These are phyloP conservation scores for Candida pseudoglaebosa DNA, from an alignment of 805 yeast genomes.

Conservation along the genomic window DNA sequence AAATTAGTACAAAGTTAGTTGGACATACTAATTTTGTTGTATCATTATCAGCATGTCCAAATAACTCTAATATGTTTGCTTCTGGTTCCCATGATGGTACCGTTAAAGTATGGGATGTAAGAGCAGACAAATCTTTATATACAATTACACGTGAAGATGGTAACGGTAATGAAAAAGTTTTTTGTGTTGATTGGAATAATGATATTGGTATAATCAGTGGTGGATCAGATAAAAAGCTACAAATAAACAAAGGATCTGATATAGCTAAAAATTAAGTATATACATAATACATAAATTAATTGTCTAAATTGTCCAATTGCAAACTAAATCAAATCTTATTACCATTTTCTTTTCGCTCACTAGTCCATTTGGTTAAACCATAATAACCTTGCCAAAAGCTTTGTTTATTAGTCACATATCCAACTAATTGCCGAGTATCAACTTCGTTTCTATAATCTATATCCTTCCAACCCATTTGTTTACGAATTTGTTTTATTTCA, in stretches of 20 bases:
- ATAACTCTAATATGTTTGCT: constrained; percentile 74
- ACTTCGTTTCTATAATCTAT: constrained; percentile 7
- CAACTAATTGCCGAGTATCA: constrained; percentile 33
- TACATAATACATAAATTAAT: constrained; percentile 3
- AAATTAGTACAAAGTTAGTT: constrained; percentile 53
- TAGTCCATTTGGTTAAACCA: constrained; percentile 58
- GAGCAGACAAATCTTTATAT: constrained; percentile 78
- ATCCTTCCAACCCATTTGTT: constrained; percentile 59
- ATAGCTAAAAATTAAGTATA: constrained; percentile 16
- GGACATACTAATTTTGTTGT: constrained; percentile 95
- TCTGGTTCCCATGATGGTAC: constrained; percentile 98
- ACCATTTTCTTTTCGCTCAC: constrained; percentile 29
- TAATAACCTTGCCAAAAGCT: constrained; percentile 79
- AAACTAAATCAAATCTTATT: neutral
- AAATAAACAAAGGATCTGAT: constrained; percentile 56
- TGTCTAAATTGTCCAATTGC: neutral
- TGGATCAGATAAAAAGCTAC: constrained; percentile 91
- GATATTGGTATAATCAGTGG: constrained; percentile 85
- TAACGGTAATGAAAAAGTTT: constrained; percentile 60
- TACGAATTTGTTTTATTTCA: constrained; percentile 58
- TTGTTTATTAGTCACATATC: constrained; percentile 61
- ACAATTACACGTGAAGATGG: constrained; percentile 70
- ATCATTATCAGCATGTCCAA: constrained; percentile 68
- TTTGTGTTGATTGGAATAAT: constrained; percentile 80
- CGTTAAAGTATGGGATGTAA: constrained; percentile 90